Evolutionary conservation across 768 basidiomycete species (phyloP).

Genomic region (Naematelia encephala): DNA sequence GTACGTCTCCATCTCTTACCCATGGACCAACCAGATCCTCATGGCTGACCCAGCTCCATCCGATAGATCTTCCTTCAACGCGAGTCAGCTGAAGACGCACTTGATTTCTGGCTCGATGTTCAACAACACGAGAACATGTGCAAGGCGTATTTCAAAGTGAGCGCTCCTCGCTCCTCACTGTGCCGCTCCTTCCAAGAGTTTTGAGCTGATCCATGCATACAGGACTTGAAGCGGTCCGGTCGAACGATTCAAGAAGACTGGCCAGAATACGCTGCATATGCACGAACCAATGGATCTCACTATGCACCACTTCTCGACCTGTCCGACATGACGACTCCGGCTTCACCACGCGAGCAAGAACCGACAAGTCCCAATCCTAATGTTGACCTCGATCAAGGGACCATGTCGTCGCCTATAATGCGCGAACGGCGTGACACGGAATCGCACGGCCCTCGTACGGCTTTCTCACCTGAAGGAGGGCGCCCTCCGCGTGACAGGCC

Average conservation of each 20-base stretch:
- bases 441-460: conserved; percentile 30
- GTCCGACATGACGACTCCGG: conserved; percentile 1
- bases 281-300: conserved; percentile 83
- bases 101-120: conserved; percentile 99
- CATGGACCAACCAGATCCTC: background rate
- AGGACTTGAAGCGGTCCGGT: conserved; percentile 90
- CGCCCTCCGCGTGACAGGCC: conserved; percentile 7
- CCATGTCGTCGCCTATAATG: background rate
- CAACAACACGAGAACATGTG: conserved; percentile 99
- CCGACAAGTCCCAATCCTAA: conserved; percentile 1
- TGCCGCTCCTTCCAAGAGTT: background rate
- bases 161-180: no score
- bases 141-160: conserved; percentile 88
- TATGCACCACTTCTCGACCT: conserved; percentile 81
- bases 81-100: conserved; percentile 90
- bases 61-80: conserved; percentile 84
- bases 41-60: conserved; percentile 5
- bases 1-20: conserved; percentile 57
- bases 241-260: conserved; percentile 91
- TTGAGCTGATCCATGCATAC: background rate
- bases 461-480: conserved; percentile 13
- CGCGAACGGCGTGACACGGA: conserved; percentile 44
- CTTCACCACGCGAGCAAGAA: conserved; percentile 5
- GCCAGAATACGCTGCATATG: conserved; percentile 97
- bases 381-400: background rate